phyloP scores from a whole-genome alignment of 805 yeast genomes.

The Cephaloascus fragrans region DNA sequence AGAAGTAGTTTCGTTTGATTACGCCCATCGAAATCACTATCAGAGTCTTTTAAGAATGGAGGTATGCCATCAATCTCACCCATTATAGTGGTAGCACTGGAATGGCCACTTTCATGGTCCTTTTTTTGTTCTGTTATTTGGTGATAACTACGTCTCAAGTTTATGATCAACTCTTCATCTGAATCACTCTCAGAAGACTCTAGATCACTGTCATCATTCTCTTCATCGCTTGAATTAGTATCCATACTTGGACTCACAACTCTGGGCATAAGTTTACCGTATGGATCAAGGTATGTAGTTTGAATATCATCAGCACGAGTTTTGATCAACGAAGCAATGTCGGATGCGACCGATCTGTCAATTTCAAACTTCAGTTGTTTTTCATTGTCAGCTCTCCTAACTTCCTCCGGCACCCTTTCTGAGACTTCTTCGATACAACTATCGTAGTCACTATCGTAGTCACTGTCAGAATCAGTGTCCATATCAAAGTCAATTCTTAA shows the following conservation, averaged over 20 bases:
- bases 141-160: too few species aligned
- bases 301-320: not conserved
- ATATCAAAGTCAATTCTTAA: not conserved
- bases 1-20: too few species aligned
- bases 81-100: not conserved
- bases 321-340: not conserved
- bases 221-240: not conserved
- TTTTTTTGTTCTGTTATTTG: constrained; percentile 3
- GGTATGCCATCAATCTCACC: not conserved
- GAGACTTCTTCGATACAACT: constrained; percentile 9
- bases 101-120: constrained; percentile 2
- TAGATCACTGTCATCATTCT: not conserved
- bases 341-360: not conserved
- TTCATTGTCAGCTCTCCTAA: not conserved
- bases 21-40: not conserved
- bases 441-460: not conserved
- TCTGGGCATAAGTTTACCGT: too few species aligned
- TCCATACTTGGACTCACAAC: not conserved
- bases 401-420: constrained; percentile 13
- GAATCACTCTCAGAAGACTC: constrained; percentile 9
- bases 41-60: not conserved
- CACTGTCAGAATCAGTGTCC: constrained; percentile 1
- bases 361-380: too few species aligned
- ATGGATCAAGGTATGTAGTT: not conserved
- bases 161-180: constrained; percentile 12